Base-by-base conservation (phyloP, 352 stramenopile genomes). In the Halophytophthora polymorphica region DNA sequence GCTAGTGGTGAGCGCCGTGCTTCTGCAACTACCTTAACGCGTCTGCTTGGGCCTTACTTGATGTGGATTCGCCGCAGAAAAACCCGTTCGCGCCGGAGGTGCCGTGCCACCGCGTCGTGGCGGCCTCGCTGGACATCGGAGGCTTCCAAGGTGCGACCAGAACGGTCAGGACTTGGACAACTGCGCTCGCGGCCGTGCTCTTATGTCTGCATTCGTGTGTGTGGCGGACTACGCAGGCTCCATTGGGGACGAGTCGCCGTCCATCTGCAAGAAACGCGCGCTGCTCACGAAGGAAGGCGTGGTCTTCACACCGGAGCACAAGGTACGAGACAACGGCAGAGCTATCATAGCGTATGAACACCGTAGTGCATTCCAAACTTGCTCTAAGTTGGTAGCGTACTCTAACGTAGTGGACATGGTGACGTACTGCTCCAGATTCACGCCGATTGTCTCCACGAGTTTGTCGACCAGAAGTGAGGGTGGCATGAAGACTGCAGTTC, bases 71-170 rank as follows among this genome's bases (percentile, higher is more conserved):
- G 6, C 22, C 33, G 22, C 42, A 93, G 83, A 88, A 88, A 50
- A 93, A 93, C 43, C 83, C 83, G 25, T 89, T 93, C 49, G 83
- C 83, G 1, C 80, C 80, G 2, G 53, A 88, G 47, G 76, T 93
- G 40, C 83, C 80, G 6, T 93, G 83, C 53, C 80, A 91, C 46
- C 81, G 78, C 23, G 71, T 93, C 10, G 77, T 93, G n/a, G 73
- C 77, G n/a, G 77, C 63, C 22, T 56, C 64, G 12, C 58, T 87
- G n/a, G 66, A 71, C 28, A 88, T 93, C 37, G 80, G 82, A 1
- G 83, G 83, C 37, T 93, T 90, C 61, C 84, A 86, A 74, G 83
- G 2, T 39, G 1, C 34, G 34, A 28, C 21, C 13, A 17, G 5
- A 34, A 50, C 17, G 17, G 7, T 15, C 2, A 10, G 31, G 17